Evolutionary conservation across 169 alveolate species (phyloP).

Genomic region (Plasmodium cynomolgi): DNA sequence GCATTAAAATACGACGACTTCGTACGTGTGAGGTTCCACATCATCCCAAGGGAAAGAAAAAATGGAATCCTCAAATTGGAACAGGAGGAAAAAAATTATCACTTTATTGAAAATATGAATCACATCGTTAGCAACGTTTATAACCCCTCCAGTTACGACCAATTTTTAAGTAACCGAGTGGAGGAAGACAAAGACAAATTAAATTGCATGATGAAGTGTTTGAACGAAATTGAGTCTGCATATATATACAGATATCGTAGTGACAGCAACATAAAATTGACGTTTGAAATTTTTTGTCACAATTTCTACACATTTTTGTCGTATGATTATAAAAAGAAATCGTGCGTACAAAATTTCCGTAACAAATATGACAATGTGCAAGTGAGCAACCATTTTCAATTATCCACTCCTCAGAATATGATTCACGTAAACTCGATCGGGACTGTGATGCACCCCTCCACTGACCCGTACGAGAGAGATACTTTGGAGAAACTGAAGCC

Average conservation of each 20-base stretch:
- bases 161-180: slow-evolving; percentile 11
- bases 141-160: slow-evolving; percentile 57
- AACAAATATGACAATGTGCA: slow-evolving; percentile 25
- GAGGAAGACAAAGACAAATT: slow-evolving; percentile 61
- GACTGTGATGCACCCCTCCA: not conserved
- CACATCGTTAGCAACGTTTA: slow-evolving; percentile 28
- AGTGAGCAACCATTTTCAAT: slow-evolving; percentile 9
- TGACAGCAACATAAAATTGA: slow-evolving; percentile 66
- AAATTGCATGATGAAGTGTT: slow-evolving; percentile 31
- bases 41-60: slow-evolving; percentile 52
- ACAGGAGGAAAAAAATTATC: slow-evolving; percentile 29
- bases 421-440: slow-evolving; percentile 65
- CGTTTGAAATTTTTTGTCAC: slow-evolving; percentile 67
- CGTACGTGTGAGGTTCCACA: slow-evolving; percentile 63
- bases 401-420: slow-evolving; percentile 27
- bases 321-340: slow-evolving; percentile 61
- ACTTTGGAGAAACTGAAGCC: slow-evolving; percentile 44
- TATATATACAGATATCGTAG: slow-evolving; percentile 65
- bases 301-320: slow-evolving; percentile 54
- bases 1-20: slow-evolving; percentile 59
- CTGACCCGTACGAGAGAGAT: slow-evolving; percentile 28
- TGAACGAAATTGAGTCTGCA: slow-evolving; percentile 72
- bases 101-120: slow-evolving; percentile 46
- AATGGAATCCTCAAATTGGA: slow-evolving; percentile 4
- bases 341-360: slow-evolving; percentile 17